phyloP scores from a whole-genome alignment of 1,284 basidiomycete genomes.

The Puccinia hordei region DNA sequence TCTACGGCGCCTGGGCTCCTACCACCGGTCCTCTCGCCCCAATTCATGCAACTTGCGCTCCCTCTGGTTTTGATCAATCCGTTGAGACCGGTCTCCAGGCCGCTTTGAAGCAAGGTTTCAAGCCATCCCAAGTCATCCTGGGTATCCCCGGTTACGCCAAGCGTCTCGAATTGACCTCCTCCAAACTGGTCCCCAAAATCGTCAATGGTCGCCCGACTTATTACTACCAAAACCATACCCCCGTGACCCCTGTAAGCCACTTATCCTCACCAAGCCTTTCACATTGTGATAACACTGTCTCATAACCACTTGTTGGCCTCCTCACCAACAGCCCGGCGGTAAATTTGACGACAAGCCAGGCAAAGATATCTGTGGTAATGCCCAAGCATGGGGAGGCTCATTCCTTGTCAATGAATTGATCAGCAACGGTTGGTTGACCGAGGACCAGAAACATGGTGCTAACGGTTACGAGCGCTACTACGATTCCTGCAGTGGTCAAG shows the following conservation, averaged over 20 bases:
- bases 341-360: conserved; percentile 33
- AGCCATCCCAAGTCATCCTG: conserved; percentile 24
- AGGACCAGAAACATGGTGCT: conserved; percentile 34
- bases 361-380: conserved; percentile 26
- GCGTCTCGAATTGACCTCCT: conserved; percentile 14
- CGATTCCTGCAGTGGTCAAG: conserved; percentile 42
- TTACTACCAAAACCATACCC: conserved; percentile 42
- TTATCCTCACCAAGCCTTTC: not conserved
- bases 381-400: conserved; percentile 19
- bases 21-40: conserved; percentile 32
- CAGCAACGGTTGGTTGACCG: conserved; percentile 27
- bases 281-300: not conserved
- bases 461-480: conserved; percentile 42
- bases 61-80: not conserved
- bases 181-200: not conserved
- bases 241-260: conserved; percentile 1
- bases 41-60: conserved; percentile 17
- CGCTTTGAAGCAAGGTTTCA: conserved; percentile 24
- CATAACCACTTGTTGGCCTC: not conserved
- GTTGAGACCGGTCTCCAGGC: conserved; percentile 10
- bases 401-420: conserved; percentile 29
- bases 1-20: conserved; percentile 30
- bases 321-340: conserved; percentile 34
- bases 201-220: not conserved
- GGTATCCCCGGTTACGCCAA: conserved; percentile 39